phyloP scores from a whole-genome alignment of 805 yeast species.

The Lachancea meyersii region DNA sequence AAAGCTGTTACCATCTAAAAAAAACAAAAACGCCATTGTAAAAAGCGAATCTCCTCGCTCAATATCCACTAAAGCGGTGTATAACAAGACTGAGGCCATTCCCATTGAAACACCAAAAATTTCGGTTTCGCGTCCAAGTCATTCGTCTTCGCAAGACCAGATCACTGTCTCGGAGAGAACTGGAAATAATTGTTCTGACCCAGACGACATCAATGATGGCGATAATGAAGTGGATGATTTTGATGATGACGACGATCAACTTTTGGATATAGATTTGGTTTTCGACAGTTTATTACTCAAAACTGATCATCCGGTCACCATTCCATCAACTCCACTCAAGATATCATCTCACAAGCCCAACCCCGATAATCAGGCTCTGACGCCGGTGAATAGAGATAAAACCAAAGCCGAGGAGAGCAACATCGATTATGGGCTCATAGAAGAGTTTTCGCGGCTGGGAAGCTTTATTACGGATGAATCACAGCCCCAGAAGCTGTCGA shows the following conservation, averaged over 20 bases:
- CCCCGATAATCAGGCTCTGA: not conserved
- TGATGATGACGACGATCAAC: slow-evolving; percentile 14
- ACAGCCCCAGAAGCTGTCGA: not conserved
- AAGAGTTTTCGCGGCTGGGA: slow-evolving; percentile 22
- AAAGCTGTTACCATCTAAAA: slow-evolving; percentile 12
- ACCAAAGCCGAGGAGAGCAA: slow-evolving; percentile 1
- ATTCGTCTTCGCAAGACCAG: not conserved
- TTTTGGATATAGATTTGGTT: slow-evolving; percentile 28
- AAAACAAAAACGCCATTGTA: not conserved
- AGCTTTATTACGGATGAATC: slow-evolving; percentile 11
- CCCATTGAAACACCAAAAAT: slow-evolving; percentile 1
- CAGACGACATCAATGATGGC: slow-evolving; percentile 7
- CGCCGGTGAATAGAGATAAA: not conserved
- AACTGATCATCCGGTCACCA: slow-evolving; percentile 12
- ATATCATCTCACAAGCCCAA: not conserved
- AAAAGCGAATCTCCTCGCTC: not conserved
- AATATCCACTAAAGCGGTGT: no score
- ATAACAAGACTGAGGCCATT: not conserved
- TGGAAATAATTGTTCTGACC: not conserved
- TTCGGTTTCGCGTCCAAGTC: slow-evolving; percentile 2
- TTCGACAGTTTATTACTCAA: slow-evolving; percentile 27
- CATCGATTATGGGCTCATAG: slow-evolving; percentile 18
- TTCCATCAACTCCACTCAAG: not conserved
- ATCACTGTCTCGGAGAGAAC: not conserved
- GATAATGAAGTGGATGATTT: slow-evolving; percentile 12